phyloP scores from a whole-genome alignment of 2,329 filamentous ascomycete species.

The Monosporascus sp. region DNA sequence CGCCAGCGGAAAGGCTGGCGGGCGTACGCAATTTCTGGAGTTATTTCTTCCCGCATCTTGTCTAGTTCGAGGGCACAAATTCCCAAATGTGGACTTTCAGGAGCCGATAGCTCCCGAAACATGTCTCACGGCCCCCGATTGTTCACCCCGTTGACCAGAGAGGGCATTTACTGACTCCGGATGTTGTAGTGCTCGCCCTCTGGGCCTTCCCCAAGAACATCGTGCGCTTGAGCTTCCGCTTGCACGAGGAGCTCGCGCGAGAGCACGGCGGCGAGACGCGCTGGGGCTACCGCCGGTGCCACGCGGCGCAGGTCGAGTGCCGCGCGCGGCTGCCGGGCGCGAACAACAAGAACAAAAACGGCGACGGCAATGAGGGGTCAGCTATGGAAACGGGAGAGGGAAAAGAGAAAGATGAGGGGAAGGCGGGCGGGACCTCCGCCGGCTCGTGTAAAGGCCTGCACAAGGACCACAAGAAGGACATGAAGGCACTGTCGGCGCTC shows the following conservation, averaged over 20 bases:
- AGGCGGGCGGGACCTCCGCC: slow-evolving; percentile 1
- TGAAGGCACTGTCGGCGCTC: slow-evolving; percentile 17
- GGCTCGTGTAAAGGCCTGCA: slow-evolving; percentile 21
- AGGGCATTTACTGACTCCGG: no score
- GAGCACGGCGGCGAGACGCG: slow-evolving; percentile 61
- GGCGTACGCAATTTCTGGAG: slow-evolving; percentile 26
- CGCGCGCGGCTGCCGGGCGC: slow-evolving; percentile 23
- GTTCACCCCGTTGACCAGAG: no score
- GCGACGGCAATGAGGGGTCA: not conserved
- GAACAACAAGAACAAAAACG: slow-evolving; percentile 1
- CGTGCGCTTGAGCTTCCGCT: slow-evolving; percentile 63
- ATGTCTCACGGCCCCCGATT: no score
- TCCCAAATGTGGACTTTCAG: no score
- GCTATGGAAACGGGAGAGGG: not conserved
- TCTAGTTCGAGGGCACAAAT: no score
- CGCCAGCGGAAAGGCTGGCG: slow-evolving; percentile 73
- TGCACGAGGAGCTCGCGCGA: slow-evolving; percentile 64
- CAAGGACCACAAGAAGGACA: slow-evolving; percentile 25
- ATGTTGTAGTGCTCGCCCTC: slow-evolving; percentile 49
- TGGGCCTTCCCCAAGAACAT: slow-evolving; percentile 71
- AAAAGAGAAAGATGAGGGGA: not conserved
- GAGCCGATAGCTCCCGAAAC: no score
- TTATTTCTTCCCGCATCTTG: no score
- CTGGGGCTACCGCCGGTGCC: slow-evolving; percentile 62
- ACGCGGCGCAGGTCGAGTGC: slow-evolving; percentile 27